Conservation (phyloP, 2,329 filamentous ascomycete genomes). For the Penicillium sclerotiorum region DNA sequence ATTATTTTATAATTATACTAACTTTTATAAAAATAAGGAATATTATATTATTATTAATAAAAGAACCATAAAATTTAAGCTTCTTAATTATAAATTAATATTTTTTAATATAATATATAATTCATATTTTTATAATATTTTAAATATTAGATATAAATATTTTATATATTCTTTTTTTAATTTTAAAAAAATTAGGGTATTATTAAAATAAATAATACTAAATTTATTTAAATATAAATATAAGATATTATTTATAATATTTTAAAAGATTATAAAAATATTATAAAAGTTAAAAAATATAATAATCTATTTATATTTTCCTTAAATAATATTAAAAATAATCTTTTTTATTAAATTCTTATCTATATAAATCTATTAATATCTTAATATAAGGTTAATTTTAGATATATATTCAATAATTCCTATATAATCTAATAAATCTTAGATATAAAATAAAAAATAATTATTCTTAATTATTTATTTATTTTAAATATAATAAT, state of each 20-base stretch:
- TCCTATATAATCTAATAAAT: neutral
- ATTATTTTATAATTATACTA: neutral
- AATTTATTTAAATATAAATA: neutral
- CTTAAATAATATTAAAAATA: neutral
- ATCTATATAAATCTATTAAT: neutral
- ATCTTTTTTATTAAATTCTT: neutral
- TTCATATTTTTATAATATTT: neutral
- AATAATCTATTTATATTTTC: neutral
- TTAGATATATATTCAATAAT: neutral
- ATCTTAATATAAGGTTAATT: neutral
- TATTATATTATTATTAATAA: conserved; percentile 1
- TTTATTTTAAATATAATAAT: neutral
- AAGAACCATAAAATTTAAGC: neutral
- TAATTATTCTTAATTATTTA: neutral
- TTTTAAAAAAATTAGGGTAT: neutral
- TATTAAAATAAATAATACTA: neutral
- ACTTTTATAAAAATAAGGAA: neutral
- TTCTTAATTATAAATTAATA: neutral
- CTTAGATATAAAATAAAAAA: neutral
- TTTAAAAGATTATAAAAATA: neutral
- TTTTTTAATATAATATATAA: neutral
- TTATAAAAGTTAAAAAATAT: neutral
- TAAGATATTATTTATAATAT: neutral
- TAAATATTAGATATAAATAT: neutral
- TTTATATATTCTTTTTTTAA: neutral